Evolutionary conservation across 1,284 basidiomycete species (phyloP), one percentile per base, ranked within the genome.

Genomic region (Amylostereum areolatum): DNA sequence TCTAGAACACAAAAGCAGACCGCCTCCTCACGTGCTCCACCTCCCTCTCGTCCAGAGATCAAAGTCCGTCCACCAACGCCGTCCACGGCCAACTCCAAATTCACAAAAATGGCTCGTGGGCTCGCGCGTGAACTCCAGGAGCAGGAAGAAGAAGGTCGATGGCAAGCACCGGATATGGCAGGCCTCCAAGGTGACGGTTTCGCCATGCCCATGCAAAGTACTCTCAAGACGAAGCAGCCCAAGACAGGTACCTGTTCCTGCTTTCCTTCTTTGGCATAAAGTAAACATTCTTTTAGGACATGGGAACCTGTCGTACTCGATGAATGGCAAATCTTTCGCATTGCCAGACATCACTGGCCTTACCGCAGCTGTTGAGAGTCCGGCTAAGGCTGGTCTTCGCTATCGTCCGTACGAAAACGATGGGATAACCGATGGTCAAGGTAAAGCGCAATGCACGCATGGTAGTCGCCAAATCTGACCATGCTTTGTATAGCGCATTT

Each of bases 321-420:
- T 18, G 18, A 18, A 18, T 18, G 34, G 34, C 8, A 49, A 46
- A n/a, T 37, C 42, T 10, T 64, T 89, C 10, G 73, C 83, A 43
- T 66, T 91, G 2, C 88, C 88, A 0, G 88, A 90, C 55, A 78
- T 91, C 5, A 91, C 88, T 3, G 88, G 88, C 0, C 61, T 91
- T 10, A 91, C 88, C 0, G 83, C 73, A 43, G 87, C 84, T 0
- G 78, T 89, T 9, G 77, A 78, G 46, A 85, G 83, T 4, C 88
- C 88, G 1, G 74, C 77, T 0, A 85, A 77, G 55, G 66, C 67
- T 6, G 71, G 70, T 18, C 55, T 71, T 10, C 71, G 75, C 32
- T 82, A 83, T 55, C 72, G 77, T 52, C 63, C 66, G 1, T 84
- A 75, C 60, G 69, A 59, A 43, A 67, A 55, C 8, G 70, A 71